These are phyloP conservation scores for Hyphodiscus hymeniophilus DNA, from an alignment of 495 filamentous ascomycete genomes.

Conservation along the genomic window DNA sequence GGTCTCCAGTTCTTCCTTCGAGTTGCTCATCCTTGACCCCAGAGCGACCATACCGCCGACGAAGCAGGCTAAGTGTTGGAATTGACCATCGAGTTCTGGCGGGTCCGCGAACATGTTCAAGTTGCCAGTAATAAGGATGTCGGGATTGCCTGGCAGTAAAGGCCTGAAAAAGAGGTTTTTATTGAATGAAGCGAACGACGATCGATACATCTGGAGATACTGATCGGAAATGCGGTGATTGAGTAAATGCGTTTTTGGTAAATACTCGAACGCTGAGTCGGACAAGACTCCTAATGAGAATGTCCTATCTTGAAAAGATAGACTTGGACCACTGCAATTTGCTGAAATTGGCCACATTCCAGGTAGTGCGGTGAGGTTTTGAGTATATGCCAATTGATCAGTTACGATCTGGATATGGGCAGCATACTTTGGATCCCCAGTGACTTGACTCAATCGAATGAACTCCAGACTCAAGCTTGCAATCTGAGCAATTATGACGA, in stretches of 20 bases:
- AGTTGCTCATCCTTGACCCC: slow-evolving; percentile 66
- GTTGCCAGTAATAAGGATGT: slow-evolving; percentile 64
- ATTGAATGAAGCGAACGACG: not conserved
- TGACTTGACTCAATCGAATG: slow-evolving; percentile 83
- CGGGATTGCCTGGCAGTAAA: slow-evolving; percentile 62
- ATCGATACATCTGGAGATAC: slow-evolving; percentile 7
- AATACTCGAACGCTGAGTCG: slow-evolving; percentile 88
- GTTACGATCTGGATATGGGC: slow-evolving; percentile 88
- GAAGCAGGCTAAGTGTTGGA: slow-evolving; percentile 60
- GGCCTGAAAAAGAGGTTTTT: slow-evolving; percentile 70
- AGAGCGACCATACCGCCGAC: slow-evolving; percentile 85
- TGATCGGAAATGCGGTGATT: slow-evolving; percentile 38
- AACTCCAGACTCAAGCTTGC: slow-evolving; percentile 90
- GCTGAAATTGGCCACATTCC: slow-evolving; percentile 66
- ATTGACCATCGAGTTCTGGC: slow-evolving; percentile 27
- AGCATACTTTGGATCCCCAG: slow-evolving; percentile 78
- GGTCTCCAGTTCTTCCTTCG: slow-evolving; percentile 59
- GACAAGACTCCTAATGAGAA: slow-evolving; percentile 50
- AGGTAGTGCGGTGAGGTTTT: slow-evolving; percentile 59
- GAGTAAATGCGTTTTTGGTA: slow-evolving; percentile 70
- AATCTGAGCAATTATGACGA: slow-evolving; percentile 42
- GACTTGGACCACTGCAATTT: not conserved
- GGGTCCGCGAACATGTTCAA: slow-evolving; percentile 26
- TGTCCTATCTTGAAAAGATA: slow-evolving; percentile 14
- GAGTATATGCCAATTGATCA: slow-evolving; percentile 72